Percentiles rank a stretch among this genome's conserved stretches.
Conservation (phyloP, 306 rosid species). For the Pyrus pyrifolia region DNA sequence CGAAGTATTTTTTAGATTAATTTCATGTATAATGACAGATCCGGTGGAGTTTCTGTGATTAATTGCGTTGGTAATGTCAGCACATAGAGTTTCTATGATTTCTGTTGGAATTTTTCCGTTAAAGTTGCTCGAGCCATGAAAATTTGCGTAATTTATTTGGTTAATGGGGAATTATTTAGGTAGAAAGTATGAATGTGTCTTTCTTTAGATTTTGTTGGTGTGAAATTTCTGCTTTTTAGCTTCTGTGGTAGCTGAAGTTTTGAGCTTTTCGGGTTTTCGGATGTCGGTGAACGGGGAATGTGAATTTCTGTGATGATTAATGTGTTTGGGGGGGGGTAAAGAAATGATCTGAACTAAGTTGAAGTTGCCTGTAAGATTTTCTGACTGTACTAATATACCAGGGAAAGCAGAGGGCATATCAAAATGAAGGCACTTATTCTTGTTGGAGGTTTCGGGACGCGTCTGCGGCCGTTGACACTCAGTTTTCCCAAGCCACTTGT, state of each 20-base stretch:
- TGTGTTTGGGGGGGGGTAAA: neutral
- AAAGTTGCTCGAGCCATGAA: neutral
- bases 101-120: neutral
- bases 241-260: neutral
- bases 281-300: neutral
- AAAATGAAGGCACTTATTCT: conserved; percentile 96
- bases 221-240: neutral
- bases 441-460: conserved; percentile 98
- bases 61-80: neutral
- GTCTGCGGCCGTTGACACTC: conserved; percentile 99
- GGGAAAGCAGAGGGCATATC: conserved; percentile 38
- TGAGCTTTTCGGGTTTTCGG: neutral
- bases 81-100: neutral
- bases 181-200: neutral
- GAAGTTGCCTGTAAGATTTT: conserved; percentile 14
- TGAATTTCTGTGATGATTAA: neutral
- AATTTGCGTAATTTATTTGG: too few relatives aligned
- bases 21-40: neutral
- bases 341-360: neutral
- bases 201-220: neutral
- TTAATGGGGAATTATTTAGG: neutral
- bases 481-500: conserved; percentile 99
- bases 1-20: neutral
- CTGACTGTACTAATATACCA: conserved; percentile 7
- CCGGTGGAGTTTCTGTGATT: neutral